These are phyloP conservation scores for Haemoproteus tartakovskyi DNA, from an alignment of 169 alveolate genomes.

Conservation along the genomic window DNA sequence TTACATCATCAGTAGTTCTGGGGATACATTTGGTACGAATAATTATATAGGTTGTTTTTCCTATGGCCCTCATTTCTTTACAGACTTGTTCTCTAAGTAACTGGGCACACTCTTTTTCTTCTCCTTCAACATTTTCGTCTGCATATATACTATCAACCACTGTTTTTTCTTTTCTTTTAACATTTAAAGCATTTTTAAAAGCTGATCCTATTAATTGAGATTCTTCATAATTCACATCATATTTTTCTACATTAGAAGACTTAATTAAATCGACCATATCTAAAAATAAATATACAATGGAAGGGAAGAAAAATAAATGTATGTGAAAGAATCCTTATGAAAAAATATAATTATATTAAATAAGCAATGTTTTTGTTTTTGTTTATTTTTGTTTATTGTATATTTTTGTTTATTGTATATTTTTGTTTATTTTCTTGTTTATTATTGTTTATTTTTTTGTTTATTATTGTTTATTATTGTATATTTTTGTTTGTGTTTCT, in stretches of 20 bases:
- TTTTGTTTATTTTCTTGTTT: no score
- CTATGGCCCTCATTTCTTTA: conserved; percentile 57
- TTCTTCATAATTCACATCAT: neutral
- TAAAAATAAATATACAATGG: no score
- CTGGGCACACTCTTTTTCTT: conserved; percentile 41
- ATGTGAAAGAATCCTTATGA: no score
- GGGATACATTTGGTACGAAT: conserved; percentile 48
- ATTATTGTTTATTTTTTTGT: no score
- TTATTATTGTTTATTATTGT: no score
- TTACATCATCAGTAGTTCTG: conserved; percentile 47
- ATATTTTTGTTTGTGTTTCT: no score
- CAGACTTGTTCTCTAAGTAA: conserved; percentile 27
- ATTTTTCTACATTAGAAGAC: neutral
- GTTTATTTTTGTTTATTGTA: no score
- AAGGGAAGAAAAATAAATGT: no score
- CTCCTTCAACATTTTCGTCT: conserved; percentile 13
- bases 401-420: no score
- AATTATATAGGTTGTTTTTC: conserved; percentile 16
- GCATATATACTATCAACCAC: conserved; percentile 28
- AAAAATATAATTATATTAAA: no score
- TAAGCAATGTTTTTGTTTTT: no score
- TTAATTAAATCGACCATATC: neutral
- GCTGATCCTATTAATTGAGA: conserved; percentile 10
- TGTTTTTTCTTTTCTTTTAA: conserved; percentile 53
- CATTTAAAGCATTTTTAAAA: conserved; percentile 61